These are phyloP conservation scores for Coemansia sp. DNA, from an alignment of 192 early-diverging fungal species.

Conservation along the genomic window DNA sequence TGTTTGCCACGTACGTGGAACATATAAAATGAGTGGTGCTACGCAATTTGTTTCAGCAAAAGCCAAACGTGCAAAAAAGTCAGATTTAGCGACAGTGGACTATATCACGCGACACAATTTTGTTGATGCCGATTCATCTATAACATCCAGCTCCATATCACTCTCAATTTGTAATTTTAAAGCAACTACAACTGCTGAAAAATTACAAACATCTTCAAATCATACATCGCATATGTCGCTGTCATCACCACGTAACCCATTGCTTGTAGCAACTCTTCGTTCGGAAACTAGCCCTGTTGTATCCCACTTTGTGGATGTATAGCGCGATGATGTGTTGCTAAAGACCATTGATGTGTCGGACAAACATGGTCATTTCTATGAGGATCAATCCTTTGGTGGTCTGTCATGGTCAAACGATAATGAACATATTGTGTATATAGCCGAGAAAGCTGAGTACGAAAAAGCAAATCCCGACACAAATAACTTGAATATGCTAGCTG, in stretches of 20 bases:
- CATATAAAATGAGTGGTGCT: too few species aligned
- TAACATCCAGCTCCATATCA: too few species aligned
- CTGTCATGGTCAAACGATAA: conserved; percentile 64
- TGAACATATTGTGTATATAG: conserved; percentile 62
- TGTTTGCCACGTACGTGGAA: too few species aligned
- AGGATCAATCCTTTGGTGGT: conserved; percentile 65
- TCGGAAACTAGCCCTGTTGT: conserved; percentile 1
- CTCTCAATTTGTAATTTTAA: too few species aligned
- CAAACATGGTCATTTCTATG: conserved; percentile 69
- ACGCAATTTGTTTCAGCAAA: too few species aligned
- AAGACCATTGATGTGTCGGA: conserved; percentile 65
- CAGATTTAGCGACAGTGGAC: too few species aligned
- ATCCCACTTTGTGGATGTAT: conserved; percentile 62
- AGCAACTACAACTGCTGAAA: too few species aligned
- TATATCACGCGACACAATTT: too few species aligned
- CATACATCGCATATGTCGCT: conserved; percentile 3
- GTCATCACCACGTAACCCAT: conserved; percentile 42
- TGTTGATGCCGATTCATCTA: too few species aligned
- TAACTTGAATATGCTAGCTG: neutral
- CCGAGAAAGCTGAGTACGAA: conserved; percentile 59
- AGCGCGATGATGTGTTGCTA: conserved; percentile 55
- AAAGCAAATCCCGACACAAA: conserved; percentile 15
- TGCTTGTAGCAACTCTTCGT: conserved; percentile 48
- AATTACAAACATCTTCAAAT: too few species aligned
- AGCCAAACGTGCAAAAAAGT: too few species aligned